Evolutionary conservation across 306 rosid species (phyloP), one percentile per base, ranked within the genome.

Genomic region (Pyrus bretschneideri): DNA sequence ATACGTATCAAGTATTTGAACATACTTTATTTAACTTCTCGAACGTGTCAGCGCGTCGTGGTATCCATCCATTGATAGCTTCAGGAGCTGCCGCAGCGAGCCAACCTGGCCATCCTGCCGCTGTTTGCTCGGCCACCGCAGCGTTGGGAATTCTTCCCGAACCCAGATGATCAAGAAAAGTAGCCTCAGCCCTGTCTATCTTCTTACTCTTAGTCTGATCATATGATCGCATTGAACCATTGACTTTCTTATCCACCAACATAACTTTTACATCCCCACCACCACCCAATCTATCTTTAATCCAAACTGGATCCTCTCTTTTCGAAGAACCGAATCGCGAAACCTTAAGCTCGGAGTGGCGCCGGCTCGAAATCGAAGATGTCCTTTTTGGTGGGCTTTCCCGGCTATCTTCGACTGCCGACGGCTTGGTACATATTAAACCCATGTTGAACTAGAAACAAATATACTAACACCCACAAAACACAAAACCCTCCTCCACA

Each of bases 81-180:
- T 94, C 98, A 31, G 89, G 86, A 0, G 98, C 98, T 63, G 87
- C 96, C 17, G 92, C 80, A 75, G 97, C 88, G 25, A 94, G 96
- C 98, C 98, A 94, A 54, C 74, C 81, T 21, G 98, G 98, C 98
- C 98, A 94, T 75, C 98, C 98, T 3, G 98, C 98, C 4, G 96
- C 97, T 75, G 90, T 89, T 73, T 91, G 98, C 85, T 91, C 97
- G 52, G 87, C 96, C 72, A 78, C 88, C 42, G 78, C 63, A 71
- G 83, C 93, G 77, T 81, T 90, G 3, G 97, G 89, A 15, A 94
- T 77, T 75, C 87, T 88, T 79, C 97, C 91, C 31, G 80, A 17
- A 54, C 88, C 83, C 46, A 84, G 91, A 81, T 83, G 72, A 79
- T 83, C 82, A 62, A 82, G 54, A 76, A 78, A 81, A 31, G 69